These are phyloP conservation scores for Drechslera avenae DNA, from an alignment of 2,329 filamentous ascomycete genomes.

Conservation along the genomic window DNA sequence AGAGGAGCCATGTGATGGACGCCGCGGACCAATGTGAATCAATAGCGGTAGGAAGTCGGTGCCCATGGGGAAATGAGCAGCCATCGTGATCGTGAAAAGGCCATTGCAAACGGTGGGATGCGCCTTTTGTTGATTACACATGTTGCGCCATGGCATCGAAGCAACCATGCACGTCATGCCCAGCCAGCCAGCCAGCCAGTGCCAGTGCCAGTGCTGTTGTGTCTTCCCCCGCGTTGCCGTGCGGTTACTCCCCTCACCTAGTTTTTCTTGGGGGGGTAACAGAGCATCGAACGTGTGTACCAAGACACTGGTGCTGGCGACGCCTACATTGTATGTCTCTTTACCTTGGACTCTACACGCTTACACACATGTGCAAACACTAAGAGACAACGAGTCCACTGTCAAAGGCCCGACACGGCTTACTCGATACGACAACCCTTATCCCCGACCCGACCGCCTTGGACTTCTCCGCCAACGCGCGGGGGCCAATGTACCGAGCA, in stretches of 20 bases:
- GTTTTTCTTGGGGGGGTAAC: too few relatives aligned
- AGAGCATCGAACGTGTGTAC: too few relatives aligned
- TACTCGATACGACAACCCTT: slow-evolving; percentile 8
- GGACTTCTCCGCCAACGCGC: slow-evolving; percentile 25
- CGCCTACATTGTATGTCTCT: background rate
- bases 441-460: too few relatives aligned
- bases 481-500: slow-evolving; percentile 42
- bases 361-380: too few relatives aligned
- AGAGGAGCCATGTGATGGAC: slow-evolving; percentile 34
- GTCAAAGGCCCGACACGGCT: slow-evolving; percentile 1
- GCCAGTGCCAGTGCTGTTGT: too few relatives aligned
- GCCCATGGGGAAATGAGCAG: slow-evolving; percentile 11
- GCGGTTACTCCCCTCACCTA: too few relatives aligned
- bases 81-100: slow-evolving; percentile 18
- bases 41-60: slow-evolving; percentile 10
- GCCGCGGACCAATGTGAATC: slow-evolving; percentile 21
- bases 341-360: background rate
- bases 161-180: slow-evolving; percentile 13
- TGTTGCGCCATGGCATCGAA: slow-evolving; percentile 1
- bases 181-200: slow-evolving; percentile 1
- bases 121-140: slow-evolving; percentile 13
- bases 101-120: slow-evolving; percentile 5
- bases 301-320: background rate
- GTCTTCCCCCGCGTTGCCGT: background rate
- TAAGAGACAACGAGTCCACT: slow-evolving; percentile 1